These are phyloP conservation scores for Epichloe amarillans DNA, from an alignment of 2,329 filamentous ascomycete genomes.

Conservation along the genomic window DNA sequence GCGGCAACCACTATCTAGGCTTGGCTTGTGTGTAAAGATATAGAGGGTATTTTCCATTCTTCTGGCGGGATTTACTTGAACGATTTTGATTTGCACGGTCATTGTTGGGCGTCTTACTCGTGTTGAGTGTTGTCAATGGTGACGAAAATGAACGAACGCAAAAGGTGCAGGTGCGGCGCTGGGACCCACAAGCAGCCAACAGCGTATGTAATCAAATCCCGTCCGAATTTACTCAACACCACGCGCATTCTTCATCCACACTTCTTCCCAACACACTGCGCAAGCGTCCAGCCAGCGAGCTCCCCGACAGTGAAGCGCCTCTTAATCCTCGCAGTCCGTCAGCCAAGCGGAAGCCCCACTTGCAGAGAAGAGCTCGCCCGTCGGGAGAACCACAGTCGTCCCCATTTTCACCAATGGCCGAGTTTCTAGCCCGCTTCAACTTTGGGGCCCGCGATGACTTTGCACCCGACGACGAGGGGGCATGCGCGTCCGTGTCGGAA, in stretches of 20 bases:
- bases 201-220: neutral
- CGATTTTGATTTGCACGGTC: neutral
- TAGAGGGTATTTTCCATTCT: too few relatives aligned
- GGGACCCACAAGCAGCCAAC: too few relatives aligned
- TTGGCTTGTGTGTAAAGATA: neutral
- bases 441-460: slow-evolving; percentile 13
- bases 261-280: neutral
- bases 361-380: neutral
- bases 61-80: neutral
- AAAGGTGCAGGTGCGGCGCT: too few relatives aligned
- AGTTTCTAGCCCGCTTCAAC: slow-evolving; percentile 25
- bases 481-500: slow-evolving; percentile 27
- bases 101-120: neutral
- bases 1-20: neutral
- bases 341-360: neutral
- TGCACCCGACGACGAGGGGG: slow-evolving; percentile 9
- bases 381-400: neutral
- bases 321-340: neutral
- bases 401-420: slow-evolving; percentile 16
- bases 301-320: neutral
- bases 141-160: too few relatives aligned
- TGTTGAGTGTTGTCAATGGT: neutral
- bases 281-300: neutral
- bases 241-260: neutral
- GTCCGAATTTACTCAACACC: neutral